These are phyloP conservation scores for Pinguiococcus pyrenoidosus DNA, from an alignment of 108 stramenopile species.

Conservation along the genomic window DNA sequence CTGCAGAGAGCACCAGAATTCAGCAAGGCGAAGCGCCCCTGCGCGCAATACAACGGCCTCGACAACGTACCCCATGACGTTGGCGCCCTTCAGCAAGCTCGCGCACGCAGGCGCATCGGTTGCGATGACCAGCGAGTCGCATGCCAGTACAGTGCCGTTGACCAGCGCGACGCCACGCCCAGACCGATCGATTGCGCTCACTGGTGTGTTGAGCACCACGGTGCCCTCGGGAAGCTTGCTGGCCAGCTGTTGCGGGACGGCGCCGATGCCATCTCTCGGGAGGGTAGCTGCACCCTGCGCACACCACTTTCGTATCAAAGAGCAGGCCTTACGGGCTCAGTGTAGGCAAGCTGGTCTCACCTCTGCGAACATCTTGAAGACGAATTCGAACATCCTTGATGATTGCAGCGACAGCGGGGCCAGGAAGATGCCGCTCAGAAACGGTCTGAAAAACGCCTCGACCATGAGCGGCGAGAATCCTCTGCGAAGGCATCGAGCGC, in stretches of 20 bases:
- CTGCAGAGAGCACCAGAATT: too few species aligned
- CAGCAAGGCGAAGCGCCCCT: too few species aligned
- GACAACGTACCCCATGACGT: neutral
- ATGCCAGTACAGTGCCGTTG: neutral
- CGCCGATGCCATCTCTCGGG: conserved; percentile 22
- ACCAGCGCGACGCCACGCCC: neutral
- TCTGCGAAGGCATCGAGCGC: too few species aligned
- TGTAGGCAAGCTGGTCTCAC: neutral
- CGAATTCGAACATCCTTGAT: conserved; percentile 29
- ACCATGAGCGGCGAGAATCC: neutral
- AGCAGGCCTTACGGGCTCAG: neutral
- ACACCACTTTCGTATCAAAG: neutral
- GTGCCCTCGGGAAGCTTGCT: conserved; percentile 12
- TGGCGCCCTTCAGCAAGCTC: neutral
- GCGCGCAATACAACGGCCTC: neutral
- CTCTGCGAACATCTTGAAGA: conserved; percentile 28
- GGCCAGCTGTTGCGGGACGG: conserved; percentile 23
- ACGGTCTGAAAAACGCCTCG: neutral
- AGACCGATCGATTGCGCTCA: neutral
- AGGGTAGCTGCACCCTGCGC: conserved; percentile 14
- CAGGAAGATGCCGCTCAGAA: conserved; percentile 27
- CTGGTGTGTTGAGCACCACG: neutral
- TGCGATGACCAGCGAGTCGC: neutral
- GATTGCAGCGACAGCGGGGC: conserved; percentile 24
- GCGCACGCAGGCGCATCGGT: neutral